These are phyloP conservation scores for Arthrobotrys conoides DNA, from an alignment of 2,329 filamentous ascomycete genomes.

Conservation along the genomic window DNA sequence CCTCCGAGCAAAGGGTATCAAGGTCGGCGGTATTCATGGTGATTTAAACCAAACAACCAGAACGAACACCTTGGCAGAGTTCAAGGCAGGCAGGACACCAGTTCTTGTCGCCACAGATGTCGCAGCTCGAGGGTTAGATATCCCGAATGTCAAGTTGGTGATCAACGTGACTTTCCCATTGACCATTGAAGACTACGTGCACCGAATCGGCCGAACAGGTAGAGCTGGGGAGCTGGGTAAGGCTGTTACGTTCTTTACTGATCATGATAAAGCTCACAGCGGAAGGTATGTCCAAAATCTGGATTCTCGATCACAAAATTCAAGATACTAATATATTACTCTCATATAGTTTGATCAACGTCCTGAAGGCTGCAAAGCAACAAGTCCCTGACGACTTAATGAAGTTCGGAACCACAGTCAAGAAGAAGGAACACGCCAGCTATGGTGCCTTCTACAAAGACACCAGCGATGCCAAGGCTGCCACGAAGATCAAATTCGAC, in stretches of 20 bases:
- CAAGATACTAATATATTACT: constrained; percentile 35
- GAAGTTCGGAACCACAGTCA: constrained; percentile 97
- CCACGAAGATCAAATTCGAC: constrained; percentile 64
- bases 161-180: constrained; percentile 95
- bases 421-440: constrained; percentile 96
- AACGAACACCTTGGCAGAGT: constrained; percentile 86
- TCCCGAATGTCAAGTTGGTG: constrained; percentile 93
- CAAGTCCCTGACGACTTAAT: constrained; percentile 88
- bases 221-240: constrained; percentile 89
- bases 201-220: constrained; percentile 94
- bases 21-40: constrained; percentile 92
- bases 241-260: constrained; percentile 94
- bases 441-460: constrained; percentile 98
- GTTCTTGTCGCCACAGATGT: constrained; percentile 96
- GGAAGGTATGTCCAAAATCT: constrained; percentile 78
- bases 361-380: constrained; percentile 93
- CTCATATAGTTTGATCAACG: constrained; percentile 82
- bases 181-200: constrained; percentile 97
- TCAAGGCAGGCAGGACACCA: constrained; percentile 86
- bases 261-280: constrained; percentile 91
- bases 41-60: constrained; percentile 91
- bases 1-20: constrained; percentile 82
- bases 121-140: constrained; percentile 92
- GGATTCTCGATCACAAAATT: constrained; percentile 58
- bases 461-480: constrained; percentile 73